phyloP scores from a whole-genome alignment of 164 flowering plant species.

The Malania oleifera region DNA sequence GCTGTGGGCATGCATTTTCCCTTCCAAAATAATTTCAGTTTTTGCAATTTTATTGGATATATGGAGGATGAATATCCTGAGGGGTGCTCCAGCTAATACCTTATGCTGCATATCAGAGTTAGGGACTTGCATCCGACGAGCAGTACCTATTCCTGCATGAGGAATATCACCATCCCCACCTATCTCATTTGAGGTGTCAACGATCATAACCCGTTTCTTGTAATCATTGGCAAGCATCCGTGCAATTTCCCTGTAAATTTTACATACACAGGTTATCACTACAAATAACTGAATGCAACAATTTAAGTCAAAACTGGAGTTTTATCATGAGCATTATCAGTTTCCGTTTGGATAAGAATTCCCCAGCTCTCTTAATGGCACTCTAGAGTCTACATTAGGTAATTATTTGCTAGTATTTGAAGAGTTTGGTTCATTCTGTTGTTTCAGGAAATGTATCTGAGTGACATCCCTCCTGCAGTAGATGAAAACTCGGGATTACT shows the following conservation, averaged over 20 bases:
- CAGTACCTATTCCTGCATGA: conserved; percentile 89
- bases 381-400: no score
- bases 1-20: background rate
- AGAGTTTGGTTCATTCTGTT: no score
- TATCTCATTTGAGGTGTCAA: conserved; percentile 96
- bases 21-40: background rate
- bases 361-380: no score
- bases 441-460: no score
- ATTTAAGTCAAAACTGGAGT: conserved; percentile 1
- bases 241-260: conserved; percentile 75
- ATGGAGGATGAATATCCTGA: background rate
- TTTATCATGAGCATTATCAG: background rate
- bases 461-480: no score
- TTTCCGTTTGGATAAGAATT: no score
- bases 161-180: conserved; percentile 99
- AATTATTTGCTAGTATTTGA: no score
- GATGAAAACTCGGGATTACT: no score
- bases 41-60: background rate
- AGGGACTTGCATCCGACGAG: conserved; percentile 96
- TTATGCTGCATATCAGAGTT: conserved; percentile 79
- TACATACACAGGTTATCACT: background rate
- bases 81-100: conserved; percentile 29
- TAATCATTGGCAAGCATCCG: conserved; percentile 94
- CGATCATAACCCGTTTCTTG: conserved; percentile 90
- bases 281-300: background rate